Evolutionary conservation across 371 early-diverging fungal genomes (phyloP), one percentile per base, ranked within the genome.

Genomic region (Funneliformis caledonium): DNA sequence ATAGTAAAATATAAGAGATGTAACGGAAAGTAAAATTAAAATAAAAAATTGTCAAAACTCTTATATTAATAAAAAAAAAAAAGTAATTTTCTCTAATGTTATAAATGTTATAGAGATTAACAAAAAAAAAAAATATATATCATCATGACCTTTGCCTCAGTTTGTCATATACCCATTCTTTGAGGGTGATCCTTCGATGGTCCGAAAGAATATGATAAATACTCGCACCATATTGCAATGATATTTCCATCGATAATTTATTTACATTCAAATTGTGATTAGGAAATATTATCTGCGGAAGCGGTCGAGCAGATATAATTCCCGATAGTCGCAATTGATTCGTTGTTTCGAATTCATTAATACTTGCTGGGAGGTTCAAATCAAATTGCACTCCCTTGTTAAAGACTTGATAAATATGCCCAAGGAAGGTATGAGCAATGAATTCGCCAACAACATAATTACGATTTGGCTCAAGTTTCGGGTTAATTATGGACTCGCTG

Each of bases 401-500:
- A 52, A 52, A 48, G 9, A 72, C 72, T 72, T 72, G 37, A 72
- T 72, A 72, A 8, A 72, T 16, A 45, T 72, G 72, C 2, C 72
- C 52, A 31, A 72, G 31, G 33, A 52, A 72, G 7, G 72, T 72
- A 72, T 72, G 72, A 31, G 72, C 48, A 7, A 72, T 50, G 37
- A 72, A 72, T 26, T 72, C 72, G 31, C 72, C 72, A 22, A 72
- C 52, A 31, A 72, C 72, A 33, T 72, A 72, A 56, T 72, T 72
- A 31, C 72, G 22, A 33, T 72, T 37, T 31, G 72, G 9, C 31
- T 16, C 12, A n/a, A 72, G 26, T 56, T 37, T 72, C 14, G 12
- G 22, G 8, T 22, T 52, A 22, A 37, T 50, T 50, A 72, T 52
- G 10, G 72, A 12, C 37, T 72, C 72, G 16, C n/a, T 52, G 31